Base-by-base conservation (phyloP, 768 basidiomycete genomes). In the Crucibulum laeve region DNA sequence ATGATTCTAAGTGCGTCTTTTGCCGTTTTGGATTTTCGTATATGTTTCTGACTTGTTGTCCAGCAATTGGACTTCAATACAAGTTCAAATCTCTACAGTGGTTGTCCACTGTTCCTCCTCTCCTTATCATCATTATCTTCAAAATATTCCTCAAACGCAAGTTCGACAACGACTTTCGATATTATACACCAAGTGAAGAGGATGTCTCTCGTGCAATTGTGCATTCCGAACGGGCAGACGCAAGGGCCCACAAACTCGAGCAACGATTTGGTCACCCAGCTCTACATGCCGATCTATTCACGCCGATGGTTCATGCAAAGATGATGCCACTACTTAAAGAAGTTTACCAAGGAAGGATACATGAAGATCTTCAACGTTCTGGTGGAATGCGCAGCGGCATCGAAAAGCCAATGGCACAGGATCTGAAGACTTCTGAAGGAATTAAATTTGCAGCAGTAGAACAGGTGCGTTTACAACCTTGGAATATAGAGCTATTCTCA, bases 211-310 rank as follows among this genome's bases (percentile, higher is more conserved):
- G 72, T 32, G 81, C 84, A 36, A 82, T 89, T 52, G 76, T 93
- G 2, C 77, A 92, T 55, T 89, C 91, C 0, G 80, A 85, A 42
- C 80, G 82, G 35, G 75, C 79, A 1, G 94, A 97, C 59, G 69
- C 75, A 44, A 73, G 74, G 30, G 74, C 82, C 43, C 75, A 86
- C 57, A 79, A 86, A 25, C 77, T 98, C 22, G 84, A 84, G 67
- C 91, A 84, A 59, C 84, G 95, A 21, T 99, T 98, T 67, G 89
- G 94, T 1, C 96, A 99, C 60, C 94, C 96, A 1, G 88, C 93
- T 11, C 73, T 98, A 37, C 81, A 92, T 52, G 64, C 77, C 10
- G 91, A 94, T 41, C 73, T 95, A 35, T 89, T 93, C 64, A 91
- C 88, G 4, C 90, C 87, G 0, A 87, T 90, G 87, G 60, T 92